A percentile compares a stretch with the other conserved stretches of the same genome.
Evolutionary conservation across 2,329 filamentous ascomycete species (phyloP).

Genomic region (Lachnellula occidentalis): DNA sequence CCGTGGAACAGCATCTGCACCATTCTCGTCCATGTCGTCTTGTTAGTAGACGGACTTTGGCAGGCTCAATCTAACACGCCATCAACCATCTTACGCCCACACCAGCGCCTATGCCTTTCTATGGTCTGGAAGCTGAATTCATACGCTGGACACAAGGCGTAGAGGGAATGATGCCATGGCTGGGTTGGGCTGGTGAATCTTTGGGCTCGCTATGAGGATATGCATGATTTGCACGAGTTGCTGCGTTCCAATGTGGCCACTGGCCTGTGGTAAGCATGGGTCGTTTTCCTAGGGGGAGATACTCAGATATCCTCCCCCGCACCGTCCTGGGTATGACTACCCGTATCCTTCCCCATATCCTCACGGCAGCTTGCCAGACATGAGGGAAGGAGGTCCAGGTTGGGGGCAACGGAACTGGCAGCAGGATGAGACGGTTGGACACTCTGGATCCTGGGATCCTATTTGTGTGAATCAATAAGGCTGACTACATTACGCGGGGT

Average conservation of each 20-base stretch:
- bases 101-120: background rate
- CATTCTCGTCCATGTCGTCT: constrained; percentile 37
- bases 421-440: constrained; percentile 19
- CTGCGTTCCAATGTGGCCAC: constrained; percentile 48
- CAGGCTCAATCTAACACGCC: constrained; percentile 26
- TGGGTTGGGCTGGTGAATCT: constrained; percentile 46
- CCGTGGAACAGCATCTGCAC: constrained; percentile 40
- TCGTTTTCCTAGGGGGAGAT: constrained; percentile 2
- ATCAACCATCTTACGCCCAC: background rate
- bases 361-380: background rate
- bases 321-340: constrained; percentile 3
- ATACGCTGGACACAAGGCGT: constrained; percentile 21
- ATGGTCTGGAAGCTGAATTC: constrained; percentile 23
- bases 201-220: constrained; percentile 36
- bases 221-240: constrained; percentile 41
- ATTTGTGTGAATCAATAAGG: constrained; percentile 25
- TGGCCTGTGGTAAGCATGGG: constrained; percentile 33
- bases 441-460: constrained; percentile 27
- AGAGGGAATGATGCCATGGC: constrained; percentile 43
- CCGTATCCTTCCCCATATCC: background rate
- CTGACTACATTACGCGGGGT: constrained; percentile 15
- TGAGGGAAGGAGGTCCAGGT: constrained; percentile 7
- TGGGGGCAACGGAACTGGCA: constrained; percentile 7
- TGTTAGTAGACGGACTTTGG: constrained; percentile 39
- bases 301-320: background rate